Evolutionary conservation across 768 basidiomycete species (phyloP).

Genomic region (Candolleomyces efflorescens): DNA sequence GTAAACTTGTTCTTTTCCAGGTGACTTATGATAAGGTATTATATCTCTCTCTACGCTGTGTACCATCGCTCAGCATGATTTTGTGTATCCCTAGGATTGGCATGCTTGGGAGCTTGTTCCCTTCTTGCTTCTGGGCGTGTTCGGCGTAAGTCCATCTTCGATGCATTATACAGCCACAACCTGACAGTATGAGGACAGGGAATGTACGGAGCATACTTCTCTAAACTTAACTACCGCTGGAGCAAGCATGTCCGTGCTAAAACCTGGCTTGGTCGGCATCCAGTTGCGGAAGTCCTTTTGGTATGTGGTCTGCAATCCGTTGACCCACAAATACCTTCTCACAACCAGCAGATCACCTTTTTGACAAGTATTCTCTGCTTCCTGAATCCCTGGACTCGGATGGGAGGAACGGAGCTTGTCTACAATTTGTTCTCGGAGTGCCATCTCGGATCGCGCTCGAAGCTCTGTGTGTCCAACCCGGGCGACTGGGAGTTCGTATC

Average conservation of each 20-base stretch:
- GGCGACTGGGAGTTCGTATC: conserved; percentile 50
- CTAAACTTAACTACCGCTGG: conserved; percentile 89
- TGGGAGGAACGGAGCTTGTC: conserved; percentile 95
- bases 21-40: conserved; percentile 82
- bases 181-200: conserved; percentile 48
- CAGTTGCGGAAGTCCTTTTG: conserved; percentile 77
- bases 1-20: conserved; percentile 89
- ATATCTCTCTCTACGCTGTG: too few species aligned
- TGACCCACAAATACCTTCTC: conserved; percentile 1
- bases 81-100: conserved; percentile 62
- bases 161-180: not conserved
- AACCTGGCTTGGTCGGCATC: conserved; percentile 78
- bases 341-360: conserved; percentile 57
- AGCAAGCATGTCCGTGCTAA: conserved; percentile 74
- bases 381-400: conserved; percentile 84
- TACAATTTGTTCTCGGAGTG: conserved; percentile 92
- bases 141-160: conserved; percentile 58
- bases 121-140: conserved; percentile 82
- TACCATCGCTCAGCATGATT: not conserved
- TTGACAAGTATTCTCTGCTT: conserved; percentile 78
- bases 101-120: conserved; percentile 84
- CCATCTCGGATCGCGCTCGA: conserved; percentile 49
- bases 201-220: conserved; percentile 91
- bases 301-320: conserved; percentile 37
- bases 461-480: conserved; percentile 69